Evolutionary conservation across 106 monocot genomes (phyloP).

Genomic region (Dendrobium chrysotoxum): DNA sequence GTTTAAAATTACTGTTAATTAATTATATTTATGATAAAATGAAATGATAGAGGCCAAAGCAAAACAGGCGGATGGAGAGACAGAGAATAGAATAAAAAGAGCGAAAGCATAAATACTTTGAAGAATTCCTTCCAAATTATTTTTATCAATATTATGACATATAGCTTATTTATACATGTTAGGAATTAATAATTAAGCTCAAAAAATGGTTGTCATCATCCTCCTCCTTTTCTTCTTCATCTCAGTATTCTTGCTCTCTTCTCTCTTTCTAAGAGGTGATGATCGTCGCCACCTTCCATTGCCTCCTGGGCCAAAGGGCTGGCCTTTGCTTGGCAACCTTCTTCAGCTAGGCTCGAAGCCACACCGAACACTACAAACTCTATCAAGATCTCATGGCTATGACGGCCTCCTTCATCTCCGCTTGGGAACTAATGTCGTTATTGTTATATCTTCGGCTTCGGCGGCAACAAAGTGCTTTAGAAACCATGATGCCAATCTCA

Average conservation of each 20-base stretch:
- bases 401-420: conserved; percentile 35
- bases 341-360: conserved; percentile 39
- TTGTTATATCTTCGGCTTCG: conserved; percentile 34
- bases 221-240: background rate
- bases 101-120: too few relatives aligned
- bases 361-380: conserved; percentile 30
- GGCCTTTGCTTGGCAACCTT: conserved; percentile 51
- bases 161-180: too few relatives aligned
- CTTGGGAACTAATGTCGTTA: conserved; percentile 31
- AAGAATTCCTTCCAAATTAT: too few relatives aligned
- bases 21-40: too few relatives aligned
- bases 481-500: conserved; percentile 39
- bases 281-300: conserved; percentile 2
- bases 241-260: background rate
- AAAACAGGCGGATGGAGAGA: too few relatives aligned
- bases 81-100: too few relatives aligned
- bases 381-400: conserved; percentile 34
- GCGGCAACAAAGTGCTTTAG: conserved; percentile 28
- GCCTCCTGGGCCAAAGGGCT: conserved; percentile 43
- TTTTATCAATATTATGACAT: too few relatives aligned
- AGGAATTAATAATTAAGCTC: too few relatives aligned
- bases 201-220: background rate
- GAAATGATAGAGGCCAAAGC: too few relatives aligned
- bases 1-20: too few relatives aligned
- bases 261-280: background rate